Evolutionary conservation across 371 early-diverging fungal genomes (phyloP).

Genomic region (Thermomucor indicae-seudaticae): DNA sequence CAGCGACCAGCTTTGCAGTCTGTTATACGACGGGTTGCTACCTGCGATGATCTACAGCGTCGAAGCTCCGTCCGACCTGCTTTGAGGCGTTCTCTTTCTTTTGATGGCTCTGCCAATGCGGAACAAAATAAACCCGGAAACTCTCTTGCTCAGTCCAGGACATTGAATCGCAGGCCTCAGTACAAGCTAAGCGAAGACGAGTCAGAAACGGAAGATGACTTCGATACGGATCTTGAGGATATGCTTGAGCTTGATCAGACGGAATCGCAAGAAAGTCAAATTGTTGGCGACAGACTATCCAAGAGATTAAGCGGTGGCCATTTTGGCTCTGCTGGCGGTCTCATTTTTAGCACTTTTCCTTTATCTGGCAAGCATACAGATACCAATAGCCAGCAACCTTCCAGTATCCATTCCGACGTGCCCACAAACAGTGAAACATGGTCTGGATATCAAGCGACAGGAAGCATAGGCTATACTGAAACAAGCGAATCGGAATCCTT

Average conservation of each 20-base stretch:
- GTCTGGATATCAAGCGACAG: not conserved
- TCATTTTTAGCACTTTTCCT: constrained; percentile 28
- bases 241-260: constrained; percentile 10
- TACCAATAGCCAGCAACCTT: not conserved
- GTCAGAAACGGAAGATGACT: constrained; percentile 14
- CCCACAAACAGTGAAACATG: not conserved
- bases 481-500: constrained; percentile 14
- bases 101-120: not conserved
- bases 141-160: not conserved
- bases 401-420: no score
- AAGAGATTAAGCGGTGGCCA: constrained; percentile 48
- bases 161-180: not conserved
- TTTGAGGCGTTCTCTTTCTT: not conserved
- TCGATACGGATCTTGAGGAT: constrained; percentile 22
- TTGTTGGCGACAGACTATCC: constrained; percentile 21
- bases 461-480: constrained; percentile 8
- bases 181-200: not conserved
- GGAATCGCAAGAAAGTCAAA: constrained; percentile 14
- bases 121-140: not conserved
- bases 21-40: not conserved
- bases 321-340: constrained; percentile 46
- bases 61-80: not conserved
- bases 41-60: not conserved
- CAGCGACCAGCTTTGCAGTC: not conserved
- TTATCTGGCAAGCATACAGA: constrained; percentile 6